Evolutionary conservation across 2,329 filamentous ascomycete species (phyloP).

Genomic region (Pestalotiopsis sp.): DNA sequence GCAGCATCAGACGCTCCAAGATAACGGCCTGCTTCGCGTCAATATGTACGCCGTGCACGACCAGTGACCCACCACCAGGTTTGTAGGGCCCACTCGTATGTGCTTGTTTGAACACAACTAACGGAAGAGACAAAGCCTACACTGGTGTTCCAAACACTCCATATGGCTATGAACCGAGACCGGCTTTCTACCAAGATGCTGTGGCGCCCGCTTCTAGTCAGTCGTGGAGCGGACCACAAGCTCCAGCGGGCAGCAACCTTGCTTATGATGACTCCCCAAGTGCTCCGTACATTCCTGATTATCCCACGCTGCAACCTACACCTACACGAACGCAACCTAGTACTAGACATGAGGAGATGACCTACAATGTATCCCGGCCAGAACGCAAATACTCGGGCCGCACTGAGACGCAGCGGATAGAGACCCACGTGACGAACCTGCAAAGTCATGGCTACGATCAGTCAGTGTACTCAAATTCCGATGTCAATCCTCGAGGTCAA

Average conservation of each 20-base stretch:
- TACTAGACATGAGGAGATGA: conserved; percentile 41
- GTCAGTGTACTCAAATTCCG: neutral
- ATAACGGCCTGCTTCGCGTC: conserved; percentile 10
- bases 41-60: conserved; percentile 19
- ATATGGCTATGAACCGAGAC: conserved; percentile 26
- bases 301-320: conserved; percentile 39
- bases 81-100: conserved; percentile 15
- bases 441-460: conserved; percentile 1
- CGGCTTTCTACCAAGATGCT: conserved; percentile 28
- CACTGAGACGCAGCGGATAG: conserved; percentile 21
- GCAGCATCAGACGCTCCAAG: neutral
- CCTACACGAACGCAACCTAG: conserved; percentile 33
- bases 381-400: conserved; percentile 28
- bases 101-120: conserved; percentile 20
- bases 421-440: conserved; percentile 21
- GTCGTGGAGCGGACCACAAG: conserved; percentile 29
- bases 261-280: conserved; percentile 30
- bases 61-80: conserved; percentile 26
- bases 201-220: conserved; percentile 23
- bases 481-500: conserved; percentile 20
- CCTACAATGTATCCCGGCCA: conserved; percentile 37
- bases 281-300: conserved; percentile 35
- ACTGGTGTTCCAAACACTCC: conserved; percentile 27
- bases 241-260: conserved; percentile 28
- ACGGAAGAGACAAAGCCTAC: conserved; percentile 28